Base-by-base conservation (phyloP, 768 basidiomycete genomes). In the Termitomyces sp. region DNA sequence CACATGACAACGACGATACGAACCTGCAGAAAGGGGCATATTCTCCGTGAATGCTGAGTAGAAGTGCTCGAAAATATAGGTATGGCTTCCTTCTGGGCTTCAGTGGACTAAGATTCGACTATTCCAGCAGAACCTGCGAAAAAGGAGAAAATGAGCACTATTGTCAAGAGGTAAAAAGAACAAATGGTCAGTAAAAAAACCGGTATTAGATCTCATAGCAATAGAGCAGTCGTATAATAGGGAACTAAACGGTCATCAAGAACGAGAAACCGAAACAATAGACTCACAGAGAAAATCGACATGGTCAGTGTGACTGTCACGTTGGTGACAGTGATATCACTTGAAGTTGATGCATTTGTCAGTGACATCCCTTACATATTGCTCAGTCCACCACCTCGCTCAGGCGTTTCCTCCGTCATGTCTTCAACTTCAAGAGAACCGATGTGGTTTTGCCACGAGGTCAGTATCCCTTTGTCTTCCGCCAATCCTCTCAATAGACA, bases 391-490 rank as follows among this genome's bases (percentile, higher is more conserved):
- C n/a, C 55, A 7, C 6, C 48, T 50, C 59, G 24, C 32, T 15
- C 20, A 46, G n/a, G 32, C 62, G 45, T 44, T 51, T 54, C 33
- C 60, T 50, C 59, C 33, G 60, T 53, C 58, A 91, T 91, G 90
- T 87, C 91, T 15, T 78, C 81, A 22, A 79, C 91, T 15, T 78
- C 81, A 22, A 79, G 89, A 73, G 88, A 89, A 64, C 86, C 89
- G 4, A 70, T 91, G 67, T 93, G 91, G 91, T 92, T 78, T 67
- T 92, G 91, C 65, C 89, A 92, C 69, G 78, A 90, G 76, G 90
- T 87, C 46, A 16, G 76, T 70, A n/a, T 38, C 6, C 16, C 44
- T 15, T 49, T 39, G 7, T 57, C 54, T 36, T 48, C 61, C 50
- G 35, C 22, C 38, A 7, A 9, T 39, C 20, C 45, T 39, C 9